Conservation (phyloP, 2,329 filamentous ascomycete species). For the Bimuria novae-zelandiae region DNA sequence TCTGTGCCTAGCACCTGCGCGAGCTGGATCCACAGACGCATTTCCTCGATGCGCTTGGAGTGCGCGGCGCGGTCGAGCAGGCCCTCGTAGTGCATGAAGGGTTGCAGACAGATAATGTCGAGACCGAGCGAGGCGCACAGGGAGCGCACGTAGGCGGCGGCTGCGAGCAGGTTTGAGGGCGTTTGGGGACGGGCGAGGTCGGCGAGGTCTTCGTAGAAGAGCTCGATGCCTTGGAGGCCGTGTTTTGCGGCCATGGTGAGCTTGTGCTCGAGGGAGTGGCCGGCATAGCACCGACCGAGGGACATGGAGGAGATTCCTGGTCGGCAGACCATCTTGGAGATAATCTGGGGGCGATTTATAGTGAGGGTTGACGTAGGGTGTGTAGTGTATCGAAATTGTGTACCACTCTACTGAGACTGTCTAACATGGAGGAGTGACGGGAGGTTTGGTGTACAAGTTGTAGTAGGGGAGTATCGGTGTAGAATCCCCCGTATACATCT, state of each 20-base stretch:
- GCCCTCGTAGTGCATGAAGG: constrained; percentile 79
- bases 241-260: constrained; percentile 68
- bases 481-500: not conserved
- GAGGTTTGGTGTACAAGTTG: not conserved
- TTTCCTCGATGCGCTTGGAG: constrained; percentile 61
- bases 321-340: constrained; percentile 54
- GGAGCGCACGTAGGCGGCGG: constrained; percentile 60
- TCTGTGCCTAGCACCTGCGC: constrained; percentile 68
- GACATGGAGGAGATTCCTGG: constrained; percentile 78
- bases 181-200: constrained; percentile 58
- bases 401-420: not conserved
- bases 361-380: not conserved
- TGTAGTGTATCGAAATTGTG: not conserved
- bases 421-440: not conserved
- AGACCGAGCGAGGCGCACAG: constrained; percentile 63
- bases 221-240: constrained; percentile 71
- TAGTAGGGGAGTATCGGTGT: not conserved
- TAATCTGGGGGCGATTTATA: not conserved
- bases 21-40: constrained; percentile 72
- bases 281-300: constrained; percentile 70
- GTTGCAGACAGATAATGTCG: constrained; percentile 70
- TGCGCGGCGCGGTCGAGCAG: constrained; percentile 66
- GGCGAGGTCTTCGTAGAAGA: constrained; percentile 77
- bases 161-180: constrained; percentile 57
- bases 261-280: constrained; percentile 68